phyloP scores from a whole-genome alignment of 129 eudicot genomes.

The Ambrosia artemisiifolia region DNA sequence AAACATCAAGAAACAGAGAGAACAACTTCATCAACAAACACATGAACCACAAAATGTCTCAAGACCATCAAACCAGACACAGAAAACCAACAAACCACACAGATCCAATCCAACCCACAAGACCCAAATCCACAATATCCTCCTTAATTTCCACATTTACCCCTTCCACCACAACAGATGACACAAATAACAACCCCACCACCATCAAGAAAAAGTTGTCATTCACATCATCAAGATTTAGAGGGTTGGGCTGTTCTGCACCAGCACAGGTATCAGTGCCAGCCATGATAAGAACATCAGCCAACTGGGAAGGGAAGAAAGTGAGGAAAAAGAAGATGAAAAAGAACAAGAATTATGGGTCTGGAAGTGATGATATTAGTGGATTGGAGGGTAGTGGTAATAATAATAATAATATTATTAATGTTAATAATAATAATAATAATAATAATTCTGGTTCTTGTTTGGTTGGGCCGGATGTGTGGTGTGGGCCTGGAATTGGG shows the following conservation, averaged over 20 bases:
- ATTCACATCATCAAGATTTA: conserved; percentile 43
- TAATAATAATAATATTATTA: not conserved
- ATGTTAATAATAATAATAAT: conserved; percentile 10
- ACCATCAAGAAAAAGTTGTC: conserved; percentile 47
- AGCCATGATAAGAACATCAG: conserved; percentile 67
- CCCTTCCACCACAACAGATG: conserved; percentile 25
- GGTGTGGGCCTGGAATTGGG: conserved; percentile 91
- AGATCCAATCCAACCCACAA: conserved; percentile 51
- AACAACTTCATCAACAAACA: conserved; percentile 27
- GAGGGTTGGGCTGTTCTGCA: conserved; percentile 80
- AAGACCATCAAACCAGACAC: conserved; percentile 37
- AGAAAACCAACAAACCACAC: conserved; percentile 46
- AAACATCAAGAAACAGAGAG: not conserved
- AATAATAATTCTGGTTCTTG: conserved; percentile 43
- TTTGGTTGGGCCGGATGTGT: conserved; percentile 75
- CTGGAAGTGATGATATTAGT: conserved; percentile 14
- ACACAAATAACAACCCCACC: conserved; percentile 1
- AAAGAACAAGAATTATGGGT: conserved; percentile 28
- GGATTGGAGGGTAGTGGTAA: conserved; percentile 3
- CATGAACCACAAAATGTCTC: conserved; percentile 17
- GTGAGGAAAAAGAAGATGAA: conserved; percentile 61
- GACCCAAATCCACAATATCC: conserved; percentile 55
- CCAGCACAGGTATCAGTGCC: conserved; percentile 86
- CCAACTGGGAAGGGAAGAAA: conserved; percentile 68
- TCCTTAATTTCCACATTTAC: conserved; percentile 50